These are phyloP conservation scores for Arthroderma uncinatum DNA, from an alignment of 2,329 filamentous ascomycete species.

Conservation along the genomic window DNA sequence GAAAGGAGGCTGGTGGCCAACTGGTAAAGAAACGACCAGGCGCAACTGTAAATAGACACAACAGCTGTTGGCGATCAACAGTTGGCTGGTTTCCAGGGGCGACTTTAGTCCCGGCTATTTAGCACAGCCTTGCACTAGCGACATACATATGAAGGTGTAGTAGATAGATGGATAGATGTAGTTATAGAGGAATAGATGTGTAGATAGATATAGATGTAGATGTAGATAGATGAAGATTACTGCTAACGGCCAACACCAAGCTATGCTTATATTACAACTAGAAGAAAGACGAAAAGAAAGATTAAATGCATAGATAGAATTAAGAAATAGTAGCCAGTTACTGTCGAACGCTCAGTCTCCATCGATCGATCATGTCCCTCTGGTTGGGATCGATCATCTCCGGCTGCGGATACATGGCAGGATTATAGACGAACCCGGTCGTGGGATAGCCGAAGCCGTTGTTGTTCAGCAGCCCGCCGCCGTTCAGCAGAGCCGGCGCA, in stretches of 20 bases:
- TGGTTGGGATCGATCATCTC: conserved; percentile 38
- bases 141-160: background rate
- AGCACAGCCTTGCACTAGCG: background rate
- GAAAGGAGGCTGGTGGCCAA: no score
- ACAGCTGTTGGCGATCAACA: no score
- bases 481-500: background rate
- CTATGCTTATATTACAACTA: conserved; percentile 1
- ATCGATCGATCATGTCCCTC: conserved; percentile 48
- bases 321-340: background rate
- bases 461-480: background rate
- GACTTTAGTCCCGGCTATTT: background rate
- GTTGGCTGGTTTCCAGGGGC: background rate
- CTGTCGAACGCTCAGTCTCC: conserved; percentile 39
- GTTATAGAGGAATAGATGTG: background rate
- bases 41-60: no score
- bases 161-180: background rate
- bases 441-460: conserved; percentile 7
- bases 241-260: background rate
- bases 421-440: conserved; percentile 1
- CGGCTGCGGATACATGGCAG: background rate
- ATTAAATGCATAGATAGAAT: background rate
- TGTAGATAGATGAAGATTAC: background rate
- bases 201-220: no score
- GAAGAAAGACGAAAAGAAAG: conserved; percentile 10
- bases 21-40: no score